phyloP scores from a whole-genome alignment of 2,329 filamentous ascomycete species.

The Xylariaceae sp. region DNA sequence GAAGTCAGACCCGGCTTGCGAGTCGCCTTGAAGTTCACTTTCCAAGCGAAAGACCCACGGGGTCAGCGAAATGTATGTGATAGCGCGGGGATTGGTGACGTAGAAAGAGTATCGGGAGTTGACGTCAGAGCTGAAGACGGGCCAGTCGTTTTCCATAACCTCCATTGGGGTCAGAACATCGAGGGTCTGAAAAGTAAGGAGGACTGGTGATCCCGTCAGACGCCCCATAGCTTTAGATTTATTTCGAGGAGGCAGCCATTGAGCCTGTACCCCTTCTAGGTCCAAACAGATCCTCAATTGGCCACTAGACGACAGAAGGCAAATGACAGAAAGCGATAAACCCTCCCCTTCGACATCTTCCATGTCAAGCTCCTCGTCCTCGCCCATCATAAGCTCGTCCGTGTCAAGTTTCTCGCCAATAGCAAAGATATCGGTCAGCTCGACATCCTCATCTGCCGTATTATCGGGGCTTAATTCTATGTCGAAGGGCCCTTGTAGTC shows the following conservation, averaged over 20 bases:
- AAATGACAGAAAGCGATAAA: slow-evolving; percentile 55
- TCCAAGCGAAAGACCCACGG: slow-evolving; percentile 63
- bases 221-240: slow-evolving; percentile 41
- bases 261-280: slow-evolving; percentile 58
- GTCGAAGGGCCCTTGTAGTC: slow-evolving; percentile 59
- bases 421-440: slow-evolving; percentile 58
- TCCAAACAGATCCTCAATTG: slow-evolving; percentile 60
- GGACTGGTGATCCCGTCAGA: slow-evolving; percentile 38
- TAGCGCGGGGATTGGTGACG: slow-evolving; percentile 56
- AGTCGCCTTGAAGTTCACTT: slow-evolving; percentile 52
- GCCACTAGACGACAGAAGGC: slow-evolving; percentile 56
- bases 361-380: slow-evolving; percentile 57
- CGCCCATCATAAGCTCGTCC: slow-evolving; percentile 58
- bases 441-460: slow-evolving; percentile 52
- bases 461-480: slow-evolving; percentile 50
- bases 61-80: slow-evolving; percentile 56
- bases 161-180: slow-evolving; percentile 55
- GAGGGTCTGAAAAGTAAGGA: slow-evolving; percentile 59
- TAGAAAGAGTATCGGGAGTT: slow-evolving; percentile 61
- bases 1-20: slow-evolving; percentile 56
- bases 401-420: slow-evolving; percentile 60
- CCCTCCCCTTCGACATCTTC: slow-evolving; percentile 56
- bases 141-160: slow-evolving; percentile 54
- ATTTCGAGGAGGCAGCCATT: slow-evolving; percentile 58
- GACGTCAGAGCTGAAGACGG: slow-evolving; percentile 57